Conservation (phyloP, 306 rosid species). For the Cucumis hystrix region DNA sequence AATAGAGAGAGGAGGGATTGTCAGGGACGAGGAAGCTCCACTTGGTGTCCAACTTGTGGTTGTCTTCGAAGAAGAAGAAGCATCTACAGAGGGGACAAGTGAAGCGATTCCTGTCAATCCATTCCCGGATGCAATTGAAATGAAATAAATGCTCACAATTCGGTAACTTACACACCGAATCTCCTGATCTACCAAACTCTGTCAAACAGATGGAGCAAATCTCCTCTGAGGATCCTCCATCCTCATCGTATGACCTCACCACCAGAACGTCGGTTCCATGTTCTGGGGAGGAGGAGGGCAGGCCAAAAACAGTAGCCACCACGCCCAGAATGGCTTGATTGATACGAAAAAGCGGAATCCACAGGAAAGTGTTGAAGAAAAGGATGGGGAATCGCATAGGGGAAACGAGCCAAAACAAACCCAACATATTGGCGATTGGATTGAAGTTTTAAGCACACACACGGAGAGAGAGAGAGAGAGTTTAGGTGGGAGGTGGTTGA, state of each 20-base stretch:
- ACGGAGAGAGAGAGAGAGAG: too few relatives aligned
- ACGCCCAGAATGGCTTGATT: too few relatives aligned
- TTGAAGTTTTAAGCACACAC: too few relatives aligned
- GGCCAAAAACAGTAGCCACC: too few relatives aligned
- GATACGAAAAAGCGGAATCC: too few relatives aligned
- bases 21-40: neutral
- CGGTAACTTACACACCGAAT: constrained; percentile 34
- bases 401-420: too few relatives aligned
- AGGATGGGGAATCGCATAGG: too few relatives aligned
- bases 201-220: constrained; percentile 68
- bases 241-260: neutral
- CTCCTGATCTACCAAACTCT: constrained; percentile 38
- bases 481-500: too few relatives aligned
- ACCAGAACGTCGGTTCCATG: too few relatives aligned
- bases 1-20: constrained; percentile 3
- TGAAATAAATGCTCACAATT: constrained; percentile 60
- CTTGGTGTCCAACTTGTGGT: constrained; percentile 1
- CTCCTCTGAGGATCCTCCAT: neutral
- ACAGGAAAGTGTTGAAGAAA: too few relatives aligned
- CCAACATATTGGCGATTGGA: too few relatives aligned
- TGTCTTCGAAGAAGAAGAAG: constrained; percentile 18
- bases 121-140: constrained; percentile 49
- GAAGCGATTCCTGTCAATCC: constrained; percentile 38
- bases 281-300: too few relatives aligned
- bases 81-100: constrained; percentile 81